These are phyloP conservation scores for Triticum monococcum DNA, from an alignment of 176 grass and related monocot genomes.

Conservation along the genomic window DNA sequence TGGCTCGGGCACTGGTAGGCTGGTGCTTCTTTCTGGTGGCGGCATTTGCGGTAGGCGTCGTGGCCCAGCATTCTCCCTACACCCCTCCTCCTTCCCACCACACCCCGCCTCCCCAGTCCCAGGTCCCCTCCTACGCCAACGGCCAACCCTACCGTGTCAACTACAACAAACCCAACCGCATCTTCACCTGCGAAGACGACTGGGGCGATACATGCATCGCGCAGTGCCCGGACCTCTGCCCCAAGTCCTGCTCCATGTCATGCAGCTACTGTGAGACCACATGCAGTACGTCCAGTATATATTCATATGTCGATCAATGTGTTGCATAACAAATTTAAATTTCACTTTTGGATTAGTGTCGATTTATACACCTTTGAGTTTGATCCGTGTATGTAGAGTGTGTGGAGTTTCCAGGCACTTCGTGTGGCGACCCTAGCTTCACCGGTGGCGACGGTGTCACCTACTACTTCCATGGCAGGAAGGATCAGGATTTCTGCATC, in stretches of 20 bases:
- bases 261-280: not conserved
- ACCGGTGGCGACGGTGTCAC: slow-evolving; percentile 61
- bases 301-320: not conserved
- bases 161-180: slow-evolving; percentile 6
- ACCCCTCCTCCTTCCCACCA: not conserved
- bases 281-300: not conserved
- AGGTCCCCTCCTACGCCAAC: not conserved
- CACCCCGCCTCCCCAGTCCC: not conserved
- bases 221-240: slow-evolving; percentile 19
- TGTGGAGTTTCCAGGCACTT: slow-evolving; percentile 1
- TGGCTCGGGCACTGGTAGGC: not conserved
- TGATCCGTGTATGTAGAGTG: not conserved
- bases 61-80: not conserved
- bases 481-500: slow-evolving; percentile 53
- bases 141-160: not conserved
- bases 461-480: slow-evolving; percentile 69
- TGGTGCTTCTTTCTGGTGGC: not conserved
- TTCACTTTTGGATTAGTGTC: not conserved
- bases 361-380: not conserved
- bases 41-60: not conserved
- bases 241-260: not conserved
- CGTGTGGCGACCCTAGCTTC: slow-evolving; percentile 66
- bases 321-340: not conserved
- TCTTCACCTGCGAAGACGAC: slow-evolving; percentile 5
- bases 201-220: not conserved